These are phyloP conservation scores for Schrenkiella parvula DNA, from an alignment of 345 rosid genomes.

Conservation along the genomic window DNA sequence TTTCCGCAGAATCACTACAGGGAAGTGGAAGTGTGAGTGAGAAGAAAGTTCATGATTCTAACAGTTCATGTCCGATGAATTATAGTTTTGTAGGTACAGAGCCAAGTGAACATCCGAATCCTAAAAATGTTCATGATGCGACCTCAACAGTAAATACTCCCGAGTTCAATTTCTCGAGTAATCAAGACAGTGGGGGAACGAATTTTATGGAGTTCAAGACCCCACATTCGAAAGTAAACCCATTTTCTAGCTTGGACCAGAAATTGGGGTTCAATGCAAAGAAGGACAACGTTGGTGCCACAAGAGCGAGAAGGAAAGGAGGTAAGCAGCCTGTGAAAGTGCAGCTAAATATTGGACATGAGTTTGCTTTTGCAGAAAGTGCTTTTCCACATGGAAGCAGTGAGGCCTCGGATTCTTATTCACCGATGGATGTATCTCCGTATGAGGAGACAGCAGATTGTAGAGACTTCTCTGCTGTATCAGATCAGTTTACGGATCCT, in stretches of 20 bases:
- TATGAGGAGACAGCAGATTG: conserved; percentile 46
- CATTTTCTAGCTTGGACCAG: conserved; percentile 43
- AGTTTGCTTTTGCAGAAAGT: conserved; percentile 46
- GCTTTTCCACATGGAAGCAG: conserved; percentile 37
- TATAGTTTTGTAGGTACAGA: conserved; percentile 36
- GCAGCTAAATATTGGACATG: conserved; percentile 49
- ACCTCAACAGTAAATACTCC: conserved; percentile 30
- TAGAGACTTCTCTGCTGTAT: conserved; percentile 54
- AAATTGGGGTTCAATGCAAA: conserved; percentile 58
- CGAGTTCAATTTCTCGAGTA: conserved; percentile 39
- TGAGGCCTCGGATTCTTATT: conserved; percentile 61
- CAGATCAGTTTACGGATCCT: conserved; percentile 51
- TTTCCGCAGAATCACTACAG: conserved; percentile 28
- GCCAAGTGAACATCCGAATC: conserved; percentile 24
- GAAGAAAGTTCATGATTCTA: conserved; percentile 22
- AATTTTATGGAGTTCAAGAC: conserved; percentile 54
- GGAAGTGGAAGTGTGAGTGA: conserved; percentile 31
- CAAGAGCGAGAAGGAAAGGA: conserved; percentile 55
- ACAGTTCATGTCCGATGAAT: conserved; percentile 25
- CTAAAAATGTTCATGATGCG: conserved; percentile 33
- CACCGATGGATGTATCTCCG: conserved; percentile 88
- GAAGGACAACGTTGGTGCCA: conserved; percentile 42
- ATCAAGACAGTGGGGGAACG: conserved; percentile 25
- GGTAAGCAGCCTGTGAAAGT: conserved; percentile 49
- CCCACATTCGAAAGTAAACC: conserved; percentile 40